Evolutionary conservation across 805 yeast genomes (phyloP).

Genomic region (Helenozyma rhizophorensis): DNA sequence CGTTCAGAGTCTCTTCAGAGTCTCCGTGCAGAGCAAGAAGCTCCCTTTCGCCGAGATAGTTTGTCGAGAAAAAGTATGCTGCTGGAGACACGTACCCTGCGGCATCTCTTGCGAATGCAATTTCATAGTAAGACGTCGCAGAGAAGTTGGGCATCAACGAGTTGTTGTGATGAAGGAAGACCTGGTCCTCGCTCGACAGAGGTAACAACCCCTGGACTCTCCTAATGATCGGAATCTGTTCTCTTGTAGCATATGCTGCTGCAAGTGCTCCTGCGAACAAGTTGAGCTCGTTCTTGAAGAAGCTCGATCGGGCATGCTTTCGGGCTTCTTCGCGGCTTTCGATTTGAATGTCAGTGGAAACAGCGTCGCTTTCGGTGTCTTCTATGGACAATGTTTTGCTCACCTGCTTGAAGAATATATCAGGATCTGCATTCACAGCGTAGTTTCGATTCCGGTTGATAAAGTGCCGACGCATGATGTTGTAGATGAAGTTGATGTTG

Average conservation of each 20-base stretch:
- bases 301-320: constrained; percentile 1
- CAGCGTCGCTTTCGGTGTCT: no score
- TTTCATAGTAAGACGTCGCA: constrained; percentile 33
- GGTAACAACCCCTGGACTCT: constrained; percentile 16
- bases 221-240: constrained; percentile 16
- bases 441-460: constrained; percentile 27
- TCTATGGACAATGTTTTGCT: background rate
- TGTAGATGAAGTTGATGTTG: constrained; percentile 28
- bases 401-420: background rate
- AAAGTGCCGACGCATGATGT: constrained; percentile 28
- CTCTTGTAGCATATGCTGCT: constrained; percentile 18
- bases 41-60: constrained; percentile 20
- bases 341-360: no score
- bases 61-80: constrained; percentile 31
- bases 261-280: constrained; percentile 23
- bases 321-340: no score
- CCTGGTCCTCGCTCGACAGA: constrained; percentile 19
- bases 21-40: no score
- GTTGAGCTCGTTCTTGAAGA: constrained; percentile 25
- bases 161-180: constrained; percentile 32
- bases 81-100: constrained; percentile 31
- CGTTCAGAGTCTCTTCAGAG: constrained; percentile 6
- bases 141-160: constrained; percentile 30
- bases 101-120: constrained; percentile 32
- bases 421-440: constrained; percentile 17